Evolutionary conservation across 306 rosid species (phyloP).

Genomic region (Castanea sativa): DNA sequence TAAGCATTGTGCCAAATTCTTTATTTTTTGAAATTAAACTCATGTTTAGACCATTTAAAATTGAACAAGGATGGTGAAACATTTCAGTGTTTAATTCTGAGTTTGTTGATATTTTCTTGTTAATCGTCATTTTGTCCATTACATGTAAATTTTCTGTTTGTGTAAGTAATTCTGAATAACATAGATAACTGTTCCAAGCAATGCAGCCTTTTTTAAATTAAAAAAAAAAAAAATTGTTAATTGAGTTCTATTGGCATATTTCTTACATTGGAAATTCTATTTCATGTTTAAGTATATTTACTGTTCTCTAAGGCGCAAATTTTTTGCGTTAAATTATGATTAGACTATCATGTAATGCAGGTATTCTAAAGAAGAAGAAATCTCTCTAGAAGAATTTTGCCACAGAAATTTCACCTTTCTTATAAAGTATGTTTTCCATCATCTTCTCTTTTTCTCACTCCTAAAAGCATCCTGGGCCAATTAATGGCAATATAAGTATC

Average conservation of each 20-base stretch:
- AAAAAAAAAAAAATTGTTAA: neutral
- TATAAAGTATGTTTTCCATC: conserved; percentile 59
- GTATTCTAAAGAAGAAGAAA: conserved; percentile 90
- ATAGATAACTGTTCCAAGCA: neutral
- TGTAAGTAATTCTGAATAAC: neutral
- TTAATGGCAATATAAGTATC: neutral
- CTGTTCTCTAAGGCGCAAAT: neutral
- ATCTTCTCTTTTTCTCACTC: neutral
- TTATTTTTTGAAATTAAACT: neutral
- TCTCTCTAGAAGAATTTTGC: conserved; percentile 45
- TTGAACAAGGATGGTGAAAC: too few species aligned
- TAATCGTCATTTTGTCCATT: neutral
- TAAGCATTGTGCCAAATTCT: neutral
- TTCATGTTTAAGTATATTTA: conserved; percentile 1
- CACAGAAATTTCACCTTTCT: conserved; percentile 76
- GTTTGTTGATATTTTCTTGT: neutral
- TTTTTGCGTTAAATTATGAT: neutral
- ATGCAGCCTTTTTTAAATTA: neutral
- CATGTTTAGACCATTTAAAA: neutral
- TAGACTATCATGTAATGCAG: conserved; percentile 35
- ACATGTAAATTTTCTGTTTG: conserved; percentile 8
- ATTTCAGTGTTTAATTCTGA: neutral
- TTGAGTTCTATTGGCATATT: neutral
- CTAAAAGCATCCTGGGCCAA: neutral
- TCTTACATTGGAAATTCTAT: neutral